phyloP scores from a whole-genome alignment of 352 stramenopile species.

The Globisporangium sylvaticum region DNA sequence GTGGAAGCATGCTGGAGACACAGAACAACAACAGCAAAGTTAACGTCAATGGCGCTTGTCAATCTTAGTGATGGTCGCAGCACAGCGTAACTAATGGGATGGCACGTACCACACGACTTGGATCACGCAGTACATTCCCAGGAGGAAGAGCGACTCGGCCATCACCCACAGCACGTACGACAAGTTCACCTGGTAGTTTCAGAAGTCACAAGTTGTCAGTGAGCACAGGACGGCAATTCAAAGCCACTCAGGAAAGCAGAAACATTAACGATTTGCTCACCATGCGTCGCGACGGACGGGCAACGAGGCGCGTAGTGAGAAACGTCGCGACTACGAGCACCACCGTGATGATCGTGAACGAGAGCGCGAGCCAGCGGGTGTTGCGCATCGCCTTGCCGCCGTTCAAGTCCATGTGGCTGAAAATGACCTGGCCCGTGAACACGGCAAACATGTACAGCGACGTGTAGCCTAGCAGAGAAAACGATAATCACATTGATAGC shows the following conservation, averaged over 20 bases:
- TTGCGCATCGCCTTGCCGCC: conserved; percentile 56
- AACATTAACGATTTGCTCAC: conserved; percentile 20
- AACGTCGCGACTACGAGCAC: conserved; percentile 55
- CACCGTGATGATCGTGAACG: conserved; percentile 35
- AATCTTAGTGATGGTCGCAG: not conserved
- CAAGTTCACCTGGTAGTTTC: conserved; percentile 57
- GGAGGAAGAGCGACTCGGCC: conserved; percentile 51
- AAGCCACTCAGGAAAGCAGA: not conserved
- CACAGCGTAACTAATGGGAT: not conserved
- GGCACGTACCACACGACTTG: conserved; percentile 57
- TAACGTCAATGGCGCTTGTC: not conserved
- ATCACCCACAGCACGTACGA: conserved; percentile 79
- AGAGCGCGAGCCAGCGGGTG: conserved; percentile 52
- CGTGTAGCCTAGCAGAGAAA: conserved; percentile 75
- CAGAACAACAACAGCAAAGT: not conserved
- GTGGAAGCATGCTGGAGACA: conserved; percentile 52
- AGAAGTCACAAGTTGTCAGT: not conserved
- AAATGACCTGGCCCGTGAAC: conserved; percentile 55
- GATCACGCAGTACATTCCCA: conserved; percentile 52
- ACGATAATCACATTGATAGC: not conserved
- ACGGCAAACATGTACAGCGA: conserved; percentile 85
- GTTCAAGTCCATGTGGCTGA: conserved; percentile 61
- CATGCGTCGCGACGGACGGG: conserved; percentile 69
- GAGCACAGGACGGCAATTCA: not conserved
- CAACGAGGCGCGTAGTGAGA: conserved; percentile 48